These are phyloP conservation scores for Pelargonium myrrhifolium DNA, from an alignment of 441 rosid species.

Conservation along the genomic window DNA sequence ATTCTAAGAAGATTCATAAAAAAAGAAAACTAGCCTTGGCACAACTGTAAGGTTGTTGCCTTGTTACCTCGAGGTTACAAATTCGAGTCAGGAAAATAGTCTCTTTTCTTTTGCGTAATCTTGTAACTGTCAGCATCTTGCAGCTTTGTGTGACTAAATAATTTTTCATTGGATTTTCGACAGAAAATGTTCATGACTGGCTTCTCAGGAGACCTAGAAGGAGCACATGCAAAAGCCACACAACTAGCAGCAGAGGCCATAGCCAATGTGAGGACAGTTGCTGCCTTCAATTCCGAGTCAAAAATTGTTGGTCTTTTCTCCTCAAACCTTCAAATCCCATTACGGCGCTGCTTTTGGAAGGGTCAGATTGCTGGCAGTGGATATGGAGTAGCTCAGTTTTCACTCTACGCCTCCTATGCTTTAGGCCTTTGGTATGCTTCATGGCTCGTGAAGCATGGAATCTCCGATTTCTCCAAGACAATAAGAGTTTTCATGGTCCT, in stretches of 20 bases:
- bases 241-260: conserved; percentile 98
- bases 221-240: conserved; percentile 86
- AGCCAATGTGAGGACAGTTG: conserved; percentile 90
- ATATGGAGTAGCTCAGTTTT: conserved; percentile 88
- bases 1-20: too few relatives aligned
- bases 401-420: conserved; percentile 91
- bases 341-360: conserved; percentile 97
- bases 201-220: conserved; percentile 94
- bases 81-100: too few relatives aligned
- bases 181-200: conserved; percentile 99
- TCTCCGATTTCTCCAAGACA: conserved; percentile 96
- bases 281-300: conserved; percentile 92
- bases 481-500: conserved; percentile 97
- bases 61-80: too few relatives aligned
- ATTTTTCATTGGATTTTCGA: conserved; percentile 16
- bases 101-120: too few relatives aligned
- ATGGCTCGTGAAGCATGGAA: conserved; percentile 98
- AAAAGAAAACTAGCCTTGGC: too few relatives aligned
- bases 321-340: conserved; percentile 62
- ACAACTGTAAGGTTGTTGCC: neutral
- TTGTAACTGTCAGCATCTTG: too few relatives aligned
- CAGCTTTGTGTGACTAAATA: too few relatives aligned
- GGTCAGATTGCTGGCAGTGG: conserved; percentile 99
- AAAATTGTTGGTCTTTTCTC: conserved; percentile 84
- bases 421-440: conserved; percentile 99